Percentiles rank a stretch among this genome's conserved stretches.
phyloP scores from a whole-genome alignment of 2,329 filamentous ascomycete genomes.

The Rhynchosporium secalis region DNA sequence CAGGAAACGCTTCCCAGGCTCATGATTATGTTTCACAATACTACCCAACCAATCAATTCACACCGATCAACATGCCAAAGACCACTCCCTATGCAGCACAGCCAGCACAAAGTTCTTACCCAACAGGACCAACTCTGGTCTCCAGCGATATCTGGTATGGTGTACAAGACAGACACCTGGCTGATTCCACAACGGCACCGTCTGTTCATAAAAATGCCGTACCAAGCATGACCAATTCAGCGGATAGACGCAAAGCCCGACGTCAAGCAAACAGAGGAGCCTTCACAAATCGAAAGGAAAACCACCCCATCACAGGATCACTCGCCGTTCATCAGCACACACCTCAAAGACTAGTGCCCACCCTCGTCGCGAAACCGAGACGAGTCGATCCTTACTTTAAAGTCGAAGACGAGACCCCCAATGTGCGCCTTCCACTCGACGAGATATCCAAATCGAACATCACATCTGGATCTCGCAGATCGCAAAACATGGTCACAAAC shows the following conservation, averaged over 20 bases:
- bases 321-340: neutral
- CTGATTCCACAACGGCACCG: neutral
- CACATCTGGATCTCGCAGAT: neutral
- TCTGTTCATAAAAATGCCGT: neutral
- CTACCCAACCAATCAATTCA: neutral
- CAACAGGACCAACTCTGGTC: neutral
- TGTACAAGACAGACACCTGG: neutral
- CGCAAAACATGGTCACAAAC: neutral
- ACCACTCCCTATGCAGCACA: neutral
- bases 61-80: constrained; percentile 2
- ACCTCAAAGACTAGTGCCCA: neutral
- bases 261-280: no score
- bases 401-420: neutral
- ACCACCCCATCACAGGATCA: neutral
- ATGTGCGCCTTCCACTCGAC: neutral
- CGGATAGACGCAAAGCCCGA: neutral
- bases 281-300: neutral
- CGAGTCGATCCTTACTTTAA: neutral
- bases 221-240: neutral
- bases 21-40: neutral
- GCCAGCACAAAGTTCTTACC: neutral
- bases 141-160: constrained; percentile 1
- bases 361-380: neutral
- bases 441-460: neutral
- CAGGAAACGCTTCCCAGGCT: neutral